Conservation (phyloP, 148 eudicot species). For the Oxyria digyna region DNA sequence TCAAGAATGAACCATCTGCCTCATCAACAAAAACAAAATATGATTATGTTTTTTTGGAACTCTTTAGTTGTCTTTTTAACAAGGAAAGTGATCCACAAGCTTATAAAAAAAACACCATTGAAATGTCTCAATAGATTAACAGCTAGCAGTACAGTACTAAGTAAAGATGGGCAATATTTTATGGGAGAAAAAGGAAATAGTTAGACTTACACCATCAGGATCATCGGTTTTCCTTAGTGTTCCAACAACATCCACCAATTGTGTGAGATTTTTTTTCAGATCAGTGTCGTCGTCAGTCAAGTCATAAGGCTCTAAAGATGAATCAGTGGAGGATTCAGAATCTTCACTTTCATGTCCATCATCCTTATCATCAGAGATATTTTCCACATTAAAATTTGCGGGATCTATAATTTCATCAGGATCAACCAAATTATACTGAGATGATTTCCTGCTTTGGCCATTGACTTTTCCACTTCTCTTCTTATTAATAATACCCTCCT, state of each 20-base stretch:
- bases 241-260: conserved; percentile 82
- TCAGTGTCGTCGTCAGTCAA: conserved; percentile 79
- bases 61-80: not conserved
- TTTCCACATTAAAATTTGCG: conserved; percentile 35
- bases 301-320: conserved; percentile 89
- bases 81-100: not conserved
- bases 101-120: not conserved
- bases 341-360: conserved; percentile 46
- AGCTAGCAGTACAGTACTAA: not conserved
- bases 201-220: conserved; percentile 65
- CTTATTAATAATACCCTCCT: conserved; percentile 13
- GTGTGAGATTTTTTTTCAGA: conserved; percentile 60
- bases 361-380: conserved; percentile 32
- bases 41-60: not conserved
- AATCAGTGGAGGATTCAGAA: conserved; percentile 67
- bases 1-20: not conserved
- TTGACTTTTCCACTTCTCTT: conserved; percentile 18
- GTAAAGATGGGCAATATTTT: not conserved
- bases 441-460: conserved; percentile 26
- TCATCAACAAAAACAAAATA: not conserved
- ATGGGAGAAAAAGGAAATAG: not conserved
- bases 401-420: conserved; percentile 85
- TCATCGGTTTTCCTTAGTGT: conserved; percentile 87
- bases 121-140: not conserved
- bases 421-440: conserved; percentile 39